Evolutionary conservation across 257 asterid species (phyloP), one percentile per base, ranked within the genome.

Genomic region (Catharanthus roseus): DNA sequence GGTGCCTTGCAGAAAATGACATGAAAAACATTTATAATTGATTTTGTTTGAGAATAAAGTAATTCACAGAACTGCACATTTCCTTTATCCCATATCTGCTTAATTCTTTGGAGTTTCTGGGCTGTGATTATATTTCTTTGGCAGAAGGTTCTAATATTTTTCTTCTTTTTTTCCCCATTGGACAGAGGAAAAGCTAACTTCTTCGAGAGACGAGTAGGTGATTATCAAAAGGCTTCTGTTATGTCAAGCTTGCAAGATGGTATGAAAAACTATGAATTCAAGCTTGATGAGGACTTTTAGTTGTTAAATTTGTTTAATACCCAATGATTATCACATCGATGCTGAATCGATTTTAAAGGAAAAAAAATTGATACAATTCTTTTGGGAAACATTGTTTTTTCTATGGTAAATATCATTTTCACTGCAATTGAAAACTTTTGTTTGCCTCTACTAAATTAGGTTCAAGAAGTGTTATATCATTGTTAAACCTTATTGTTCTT

Each of bases 191-290:
- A 90, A 77, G 56, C 93, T 6, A 90, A 88, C 90, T 88, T 90
- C 81, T 88, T 86, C 41, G 93, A 87, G 84, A 83, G 90, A 77
- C 81, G 93, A 75, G 92, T 88, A 41, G 97, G 91, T 13, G 90
- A 88, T 34, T 90, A 88, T 77, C 93, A 90, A 76, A 90, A 86
- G 84, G 95, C 93, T 28, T 90, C 91, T 26, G 88, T 88, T 63
- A 90, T 90, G 91, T 82, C 93, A 51, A 88, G 81, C 71, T 78
- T 90, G 88, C 85, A 74, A 74, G 83, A 79, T 1, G 79, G 84
- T 55, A 73, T 79, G 54, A 83, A 84, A 76, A 85, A 85, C 71
- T 88, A 60, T 16, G 86, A 75, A 75, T 88, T 90, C 90, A 88
- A 79, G 57, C 72, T 74, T 79, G 91, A 88, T 9, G 96, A 88